These are phyloP conservation scores for Paramecium sexaurelia DNA, from an alignment of 73 alveolate species.

Conservation along the genomic window DNA sequence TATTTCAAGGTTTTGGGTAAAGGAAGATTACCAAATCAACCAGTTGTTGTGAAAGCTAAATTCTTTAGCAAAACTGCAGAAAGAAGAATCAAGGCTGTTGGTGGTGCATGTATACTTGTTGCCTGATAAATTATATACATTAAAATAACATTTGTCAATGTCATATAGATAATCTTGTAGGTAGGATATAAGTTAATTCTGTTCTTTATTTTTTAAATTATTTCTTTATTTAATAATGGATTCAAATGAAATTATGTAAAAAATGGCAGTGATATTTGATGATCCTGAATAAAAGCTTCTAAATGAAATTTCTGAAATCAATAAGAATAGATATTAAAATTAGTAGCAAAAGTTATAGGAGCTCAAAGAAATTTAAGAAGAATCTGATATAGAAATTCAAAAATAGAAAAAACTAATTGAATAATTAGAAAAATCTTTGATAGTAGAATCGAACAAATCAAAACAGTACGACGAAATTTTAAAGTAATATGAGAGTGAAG, in stretches of 20 bases:
- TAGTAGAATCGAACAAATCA: neutral
- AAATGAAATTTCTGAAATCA: conserved; percentile 14
- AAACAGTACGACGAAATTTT: neutral
- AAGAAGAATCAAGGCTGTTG: conserved; percentile 97
- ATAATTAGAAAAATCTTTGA: neutral
- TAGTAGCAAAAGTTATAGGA: neutral
- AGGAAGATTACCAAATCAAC: conserved; percentile 94
- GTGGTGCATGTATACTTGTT: conserved; percentile 97
- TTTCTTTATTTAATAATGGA: neutral
- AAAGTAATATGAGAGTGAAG: conserved; percentile 36
- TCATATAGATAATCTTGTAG: neutral
- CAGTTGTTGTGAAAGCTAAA: conserved; percentile 95
- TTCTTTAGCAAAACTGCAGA: conserved; percentile 96
- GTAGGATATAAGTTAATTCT: neutral
- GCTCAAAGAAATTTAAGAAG: neutral
- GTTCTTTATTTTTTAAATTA: neutral
- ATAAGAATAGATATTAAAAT: neutral
- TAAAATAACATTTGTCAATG: neutral
- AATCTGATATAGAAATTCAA: neutral
- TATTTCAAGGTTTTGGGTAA: conserved; percentile 96
- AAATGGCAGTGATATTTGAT: conserved; percentile 48
- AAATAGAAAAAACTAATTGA: conserved; percentile 6
- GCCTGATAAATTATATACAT: conserved; percentile 80
- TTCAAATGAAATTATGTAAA: neutral
- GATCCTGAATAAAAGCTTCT: conserved; percentile 32